Percentiles rank a stretch among this genome's conserved stretches.
Evolutionary conservation across 1,139 yeast species (phyloP).

Genomic region (Saccharomyces uvarum): DNA sequence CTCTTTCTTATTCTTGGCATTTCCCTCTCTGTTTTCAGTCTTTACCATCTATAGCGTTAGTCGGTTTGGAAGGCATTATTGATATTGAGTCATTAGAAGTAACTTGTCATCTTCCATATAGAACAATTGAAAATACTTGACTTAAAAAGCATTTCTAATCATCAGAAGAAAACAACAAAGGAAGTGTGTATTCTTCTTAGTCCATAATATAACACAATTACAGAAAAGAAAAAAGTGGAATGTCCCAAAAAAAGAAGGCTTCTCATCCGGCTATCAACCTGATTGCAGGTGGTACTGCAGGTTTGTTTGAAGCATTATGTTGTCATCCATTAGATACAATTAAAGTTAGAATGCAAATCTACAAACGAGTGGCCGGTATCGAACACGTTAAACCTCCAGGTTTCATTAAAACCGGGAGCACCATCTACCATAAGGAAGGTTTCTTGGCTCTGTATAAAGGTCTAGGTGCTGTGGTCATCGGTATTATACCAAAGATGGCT

Average conservation of each 20-base stretch:
- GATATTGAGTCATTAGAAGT: neutral
- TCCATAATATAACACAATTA: neutral
- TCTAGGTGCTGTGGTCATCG: constrained; percentile 92
- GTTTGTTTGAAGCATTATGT: constrained; percentile 88
- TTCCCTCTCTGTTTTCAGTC: neutral
- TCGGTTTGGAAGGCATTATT: neutral
- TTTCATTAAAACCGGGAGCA: constrained; percentile 70
- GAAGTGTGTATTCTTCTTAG: neutral
- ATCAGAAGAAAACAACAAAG: neutral
- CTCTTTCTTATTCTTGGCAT: neutral
- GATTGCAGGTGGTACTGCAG: constrained; percentile 95
- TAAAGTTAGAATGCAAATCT: constrained; percentile 93
- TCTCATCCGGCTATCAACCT: constrained; percentile 59
- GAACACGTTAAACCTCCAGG: constrained; percentile 59
- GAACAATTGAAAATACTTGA: neutral
- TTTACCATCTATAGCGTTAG: neutral
- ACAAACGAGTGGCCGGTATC: constrained; percentile 41
- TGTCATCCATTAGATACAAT: constrained; percentile 95
- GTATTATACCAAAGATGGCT: constrained; percentile 98
- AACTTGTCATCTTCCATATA: neutral
- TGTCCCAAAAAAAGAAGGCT: constrained; percentile 28
- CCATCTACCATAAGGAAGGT: constrained; percentile 74
- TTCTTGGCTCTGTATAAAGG: constrained; percentile 88
- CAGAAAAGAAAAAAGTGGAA: neutral
- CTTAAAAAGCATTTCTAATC: neutral